These are phyloP conservation scores for Sugiyamaella marilandica DNA, from an alignment of 805 yeast species.

Conservation along the genomic window DNA sequence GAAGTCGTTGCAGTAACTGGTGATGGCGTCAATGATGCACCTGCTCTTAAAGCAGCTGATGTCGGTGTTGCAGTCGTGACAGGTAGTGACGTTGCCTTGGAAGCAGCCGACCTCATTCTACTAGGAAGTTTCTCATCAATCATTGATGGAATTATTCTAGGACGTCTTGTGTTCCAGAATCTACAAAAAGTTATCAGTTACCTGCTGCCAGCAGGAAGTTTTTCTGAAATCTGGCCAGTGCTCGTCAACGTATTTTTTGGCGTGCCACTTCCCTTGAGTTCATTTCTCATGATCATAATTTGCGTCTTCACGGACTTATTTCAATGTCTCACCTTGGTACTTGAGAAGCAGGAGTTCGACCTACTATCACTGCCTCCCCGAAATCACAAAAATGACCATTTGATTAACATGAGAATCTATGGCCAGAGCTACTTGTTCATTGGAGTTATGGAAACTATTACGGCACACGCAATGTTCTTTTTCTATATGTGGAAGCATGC, in stretches of 20 bases:
- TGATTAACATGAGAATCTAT: constrained; percentile 38
- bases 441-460: constrained; percentile 41
- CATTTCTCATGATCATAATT: constrained; percentile 49
- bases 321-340: constrained; percentile 42
- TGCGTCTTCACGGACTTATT: constrained; percentile 46
- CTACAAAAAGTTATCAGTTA: constrained; percentile 42
- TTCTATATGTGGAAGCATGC: constrained; percentile 34
- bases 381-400: constrained; percentile 37
- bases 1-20: constrained; percentile 99
- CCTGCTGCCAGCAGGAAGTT: constrained; percentile 50
- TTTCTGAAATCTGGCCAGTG: constrained; percentile 49
- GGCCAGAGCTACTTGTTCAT: constrained; percentile 41
- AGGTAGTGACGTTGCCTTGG: constrained; percentile 22
- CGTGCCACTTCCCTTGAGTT: constrained; percentile 45
- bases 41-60: constrained; percentile 94
- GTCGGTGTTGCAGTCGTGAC: constrained; percentile 76
- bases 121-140: constrained; percentile 56
- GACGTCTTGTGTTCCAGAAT: constrained; percentile 56
- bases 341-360: constrained; percentile 42
- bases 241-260: constrained; percentile 46
- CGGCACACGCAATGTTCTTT: constrained; percentile 40
- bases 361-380: constrained; percentile 42
- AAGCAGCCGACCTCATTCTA: constrained; percentile 21
- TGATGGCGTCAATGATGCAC: constrained; percentile 98
- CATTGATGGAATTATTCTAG: constrained; percentile 87